These are phyloP conservation scores for Cutaneotrichosporon dermatis DNA, from an alignment of 1,284 basidiomycete genomes.

Conservation along the genomic window DNA sequence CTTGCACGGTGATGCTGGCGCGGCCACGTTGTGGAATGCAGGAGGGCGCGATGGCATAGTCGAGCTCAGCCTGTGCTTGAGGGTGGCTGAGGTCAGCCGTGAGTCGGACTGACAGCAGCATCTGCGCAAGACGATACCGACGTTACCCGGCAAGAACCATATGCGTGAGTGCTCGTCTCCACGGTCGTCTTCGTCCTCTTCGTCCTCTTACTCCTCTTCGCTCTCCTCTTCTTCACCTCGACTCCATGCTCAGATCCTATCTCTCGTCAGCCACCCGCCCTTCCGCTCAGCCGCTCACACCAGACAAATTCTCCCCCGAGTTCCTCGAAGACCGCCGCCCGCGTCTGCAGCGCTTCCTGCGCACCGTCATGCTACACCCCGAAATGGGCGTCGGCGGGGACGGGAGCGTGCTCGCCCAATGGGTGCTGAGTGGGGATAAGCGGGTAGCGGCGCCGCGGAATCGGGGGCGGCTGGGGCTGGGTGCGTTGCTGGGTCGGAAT, in stretches of 20 bases:
- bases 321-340: slow-evolving; percentile 40
- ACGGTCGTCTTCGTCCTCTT: too few species aligned
- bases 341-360: slow-evolving; percentile 39
- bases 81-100: background rate
- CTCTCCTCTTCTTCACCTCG: background rate
- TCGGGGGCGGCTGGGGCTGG: background rate
- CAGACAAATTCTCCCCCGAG: slow-evolving; percentile 40
- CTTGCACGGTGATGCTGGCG: too few species aligned
- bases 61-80: too few species aligned
- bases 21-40: too few species aligned
- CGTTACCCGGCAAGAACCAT: slow-evolving; percentile 42
- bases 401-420: slow-evolving; percentile 28
- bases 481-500: too few species aligned
- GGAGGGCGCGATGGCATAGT: too few species aligned
- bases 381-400: slow-evolving; percentile 41
- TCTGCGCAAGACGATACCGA: slow-evolving; percentile 33
- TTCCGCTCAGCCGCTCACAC: background rate
- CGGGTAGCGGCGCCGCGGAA: background rate
- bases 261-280: background rate
- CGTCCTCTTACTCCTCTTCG: background rate
- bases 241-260: too few species aligned
- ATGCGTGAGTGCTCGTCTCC: slow-evolving; percentile 27
- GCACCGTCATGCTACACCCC: slow-evolving; percentile 41
- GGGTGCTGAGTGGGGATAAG: slow-evolving; percentile 24
- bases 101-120: slow-evolving; percentile 20